phyloP scores from a whole-genome alignment of 2,329 filamentous ascomycete species.

The Zarea fungicola region DNA sequence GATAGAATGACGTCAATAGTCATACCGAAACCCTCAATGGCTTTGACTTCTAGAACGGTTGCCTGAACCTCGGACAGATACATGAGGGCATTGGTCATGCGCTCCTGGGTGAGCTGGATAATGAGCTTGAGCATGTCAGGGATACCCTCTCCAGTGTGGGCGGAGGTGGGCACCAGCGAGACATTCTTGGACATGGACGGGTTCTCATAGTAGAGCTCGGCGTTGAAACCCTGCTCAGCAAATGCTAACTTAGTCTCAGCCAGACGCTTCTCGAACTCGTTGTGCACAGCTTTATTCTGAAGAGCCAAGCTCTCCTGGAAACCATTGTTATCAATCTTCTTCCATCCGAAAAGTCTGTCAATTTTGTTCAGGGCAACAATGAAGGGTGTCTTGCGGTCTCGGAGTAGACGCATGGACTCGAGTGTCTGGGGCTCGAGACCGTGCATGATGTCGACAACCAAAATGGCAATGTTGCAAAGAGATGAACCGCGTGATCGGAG shows the following conservation, averaged over 20 bases:
- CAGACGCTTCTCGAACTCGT: constrained; percentile 87
- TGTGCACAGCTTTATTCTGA: constrained; percentile 89
- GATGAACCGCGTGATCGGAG: constrained; percentile 93
- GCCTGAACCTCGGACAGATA: constrained; percentile 97
- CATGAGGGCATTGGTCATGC: constrained; percentile 96
- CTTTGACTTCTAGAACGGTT: constrained; percentile 97
- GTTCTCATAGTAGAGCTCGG: constrained; percentile 95
- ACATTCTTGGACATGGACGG: constrained; percentile 93
- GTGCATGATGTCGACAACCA: constrained; percentile 99
- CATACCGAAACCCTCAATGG: constrained; percentile 97
- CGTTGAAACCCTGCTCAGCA: constrained; percentile 95
- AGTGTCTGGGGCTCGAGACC: constrained; percentile 95
- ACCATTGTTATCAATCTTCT: constrained; percentile 97
- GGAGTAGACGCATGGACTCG: constrained; percentile 91
- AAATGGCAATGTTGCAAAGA: constrained; percentile 97
- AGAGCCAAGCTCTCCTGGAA: constrained; percentile 88
- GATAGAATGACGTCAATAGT: constrained; percentile 96
- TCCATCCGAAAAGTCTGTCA: constrained; percentile 98
- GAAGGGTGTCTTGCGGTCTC: constrained; percentile 93
- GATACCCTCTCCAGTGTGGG: constrained; percentile 98
- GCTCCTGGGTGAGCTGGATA: constrained; percentile 85
- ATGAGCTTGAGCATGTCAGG: constrained; percentile 98
- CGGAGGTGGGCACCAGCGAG: constrained; percentile 94
- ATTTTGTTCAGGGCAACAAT: constrained; percentile 99
- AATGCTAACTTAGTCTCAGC: constrained; percentile 91